A percentile compares a stretch with the other conserved stretches of the same genome.
Evolutionary conservation across 2,329 filamentous ascomycete genomes (phyloP).

Genomic region (Cladosporium sp.): DNA sequence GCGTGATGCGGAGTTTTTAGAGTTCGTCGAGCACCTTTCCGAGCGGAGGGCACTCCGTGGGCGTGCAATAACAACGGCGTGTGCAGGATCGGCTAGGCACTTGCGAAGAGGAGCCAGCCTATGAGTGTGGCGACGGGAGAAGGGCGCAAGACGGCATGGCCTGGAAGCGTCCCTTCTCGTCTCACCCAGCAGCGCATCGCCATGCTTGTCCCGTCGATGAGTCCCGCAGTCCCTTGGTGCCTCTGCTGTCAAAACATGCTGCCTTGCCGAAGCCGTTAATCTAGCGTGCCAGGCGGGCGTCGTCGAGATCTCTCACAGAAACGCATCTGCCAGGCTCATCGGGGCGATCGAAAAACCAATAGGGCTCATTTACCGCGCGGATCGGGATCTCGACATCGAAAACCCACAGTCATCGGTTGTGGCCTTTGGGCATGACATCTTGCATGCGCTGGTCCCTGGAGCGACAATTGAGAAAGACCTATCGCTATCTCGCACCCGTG

Average conservation of each 20-base stretch:
- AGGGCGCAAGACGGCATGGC: neutral
- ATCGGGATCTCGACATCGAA: conserved; percentile 8
- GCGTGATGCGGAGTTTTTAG: too few relatives aligned
- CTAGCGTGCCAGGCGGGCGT: conserved; percentile 4
- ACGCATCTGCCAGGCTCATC: conserved; percentile 4
- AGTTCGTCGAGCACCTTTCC: too few relatives aligned
- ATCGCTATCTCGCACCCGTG: conserved; percentile 5
- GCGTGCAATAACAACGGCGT: too few relatives aligned
- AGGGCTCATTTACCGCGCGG: neutral
- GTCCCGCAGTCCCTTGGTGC: neutral
- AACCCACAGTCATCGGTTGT: conserved; percentile 5
- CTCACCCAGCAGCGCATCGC: neutral
- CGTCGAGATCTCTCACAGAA: conserved; percentile 12
- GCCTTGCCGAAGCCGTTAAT: neutral
- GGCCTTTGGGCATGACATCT: conserved; percentile 7
- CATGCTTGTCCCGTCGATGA: too few relatives aligned
- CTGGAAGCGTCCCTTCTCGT: neutral
- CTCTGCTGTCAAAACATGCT: neutral
- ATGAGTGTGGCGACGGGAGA: too few relatives aligned
- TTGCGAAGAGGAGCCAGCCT: too few relatives aligned
- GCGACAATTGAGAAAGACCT: conserved; percentile 1
- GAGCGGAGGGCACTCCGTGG: too few relatives aligned
- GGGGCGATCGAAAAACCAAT: conserved; percentile 4
- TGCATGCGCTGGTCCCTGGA: neutral
- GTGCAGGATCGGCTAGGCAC: too few relatives aligned